Evolutionary conservation across 2,329 filamentous ascomycete genomes (phyloP).

Genomic region (Fusarium brachygibbosum): DNA sequence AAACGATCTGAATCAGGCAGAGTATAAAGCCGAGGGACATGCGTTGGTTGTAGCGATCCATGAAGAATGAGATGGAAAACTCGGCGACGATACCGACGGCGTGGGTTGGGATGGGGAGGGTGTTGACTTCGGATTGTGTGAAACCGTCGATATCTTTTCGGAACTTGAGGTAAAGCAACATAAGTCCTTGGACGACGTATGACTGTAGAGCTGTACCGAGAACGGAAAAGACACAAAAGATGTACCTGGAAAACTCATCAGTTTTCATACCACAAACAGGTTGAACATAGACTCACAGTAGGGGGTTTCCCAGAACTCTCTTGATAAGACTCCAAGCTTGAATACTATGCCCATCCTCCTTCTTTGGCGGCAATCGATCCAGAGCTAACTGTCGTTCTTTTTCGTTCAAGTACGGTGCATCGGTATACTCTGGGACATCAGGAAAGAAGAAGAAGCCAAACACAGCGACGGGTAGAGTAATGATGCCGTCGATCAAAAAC

Average conservation of each 20-base stretch:
- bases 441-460: constrained; percentile 45
- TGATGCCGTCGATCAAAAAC: constrained; percentile 42
- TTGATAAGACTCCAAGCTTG: constrained; percentile 48
- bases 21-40: constrained; percentile 25
- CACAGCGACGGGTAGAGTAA: constrained; percentile 36
- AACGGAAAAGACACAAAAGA: constrained; percentile 51
- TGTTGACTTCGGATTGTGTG: constrained; percentile 47
- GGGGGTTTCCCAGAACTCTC: constrained; percentile 48
- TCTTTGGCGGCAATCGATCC: constrained; percentile 51
- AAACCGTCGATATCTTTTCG: constrained; percentile 38
- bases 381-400: constrained; percentile 53
- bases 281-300: constrained; percentile 40
- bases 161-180: constrained; percentile 47
- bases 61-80: constrained; percentile 34
- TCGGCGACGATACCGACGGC: constrained; percentile 47
- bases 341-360: constrained; percentile 53
- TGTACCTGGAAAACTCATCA: neutral
- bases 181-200: constrained; percentile 45
- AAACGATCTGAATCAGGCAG: constrained; percentile 36
- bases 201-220: constrained; percentile 40
- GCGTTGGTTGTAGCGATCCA: constrained; percentile 35
- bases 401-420: constrained; percentile 54
- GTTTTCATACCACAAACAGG: fast-evolving
- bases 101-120: constrained; percentile 44
- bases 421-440: constrained; percentile 53